Evolutionary conservation across 2,329 filamentous ascomycete genomes (phyloP).

Genomic region (Aureobasidium zeae): DNA sequence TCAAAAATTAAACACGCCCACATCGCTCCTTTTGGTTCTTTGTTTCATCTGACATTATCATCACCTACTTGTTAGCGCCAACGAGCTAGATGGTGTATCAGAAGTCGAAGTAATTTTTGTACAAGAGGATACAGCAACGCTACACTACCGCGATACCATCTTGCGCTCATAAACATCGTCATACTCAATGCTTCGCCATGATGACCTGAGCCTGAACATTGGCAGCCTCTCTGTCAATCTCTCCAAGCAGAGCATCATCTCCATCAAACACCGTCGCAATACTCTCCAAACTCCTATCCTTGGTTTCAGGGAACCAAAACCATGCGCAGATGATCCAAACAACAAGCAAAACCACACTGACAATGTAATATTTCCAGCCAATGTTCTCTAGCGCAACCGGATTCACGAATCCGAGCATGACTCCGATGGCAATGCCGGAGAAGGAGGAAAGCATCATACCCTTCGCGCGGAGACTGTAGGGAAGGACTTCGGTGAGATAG

Average conservation of each 20-base stretch:
- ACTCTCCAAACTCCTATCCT: conserved; percentile 29
- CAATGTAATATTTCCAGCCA: conserved; percentile 38
- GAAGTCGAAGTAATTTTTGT: no score
- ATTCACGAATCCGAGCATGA: conserved; percentile 27
- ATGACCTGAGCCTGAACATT: not conserved
- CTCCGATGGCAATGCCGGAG: not conserved
- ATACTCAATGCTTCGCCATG: not conserved
- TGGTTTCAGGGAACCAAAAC: conserved; percentile 21
- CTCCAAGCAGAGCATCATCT: not conserved
- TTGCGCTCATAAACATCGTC: no score
- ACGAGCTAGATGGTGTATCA: no score
- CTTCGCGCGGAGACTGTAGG: not conserved
- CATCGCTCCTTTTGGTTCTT: no score
- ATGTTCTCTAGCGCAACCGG: conserved; percentile 34
- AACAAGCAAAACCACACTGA: conserved; percentile 31
- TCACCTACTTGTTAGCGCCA: no score
- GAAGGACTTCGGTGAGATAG: not conserved
- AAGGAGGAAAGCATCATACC: not conserved
- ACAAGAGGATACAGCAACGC: no score
- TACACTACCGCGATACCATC: no score
- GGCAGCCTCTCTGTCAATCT: not conserved
- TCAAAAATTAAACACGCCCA: no score
- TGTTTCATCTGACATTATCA: no score
- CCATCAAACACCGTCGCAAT: conserved; percentile 32
- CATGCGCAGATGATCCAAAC: conserved; percentile 21